phyloP scores from a whole-genome alignment of 768 basidiomycete species.

The Kwoniella sp. region DNA sequence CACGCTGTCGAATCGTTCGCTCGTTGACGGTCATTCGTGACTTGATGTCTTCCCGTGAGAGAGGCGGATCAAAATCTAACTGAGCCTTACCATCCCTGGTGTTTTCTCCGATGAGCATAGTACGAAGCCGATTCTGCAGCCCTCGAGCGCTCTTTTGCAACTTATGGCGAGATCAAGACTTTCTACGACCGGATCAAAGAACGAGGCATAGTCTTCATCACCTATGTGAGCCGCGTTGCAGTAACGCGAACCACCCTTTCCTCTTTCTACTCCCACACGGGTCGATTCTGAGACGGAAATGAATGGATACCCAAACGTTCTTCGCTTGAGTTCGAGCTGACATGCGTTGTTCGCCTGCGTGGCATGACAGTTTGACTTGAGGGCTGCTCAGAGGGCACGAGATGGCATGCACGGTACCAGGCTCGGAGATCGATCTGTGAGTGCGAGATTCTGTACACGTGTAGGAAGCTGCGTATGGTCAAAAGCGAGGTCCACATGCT shows the following conservation, averaged over 20 bases:
- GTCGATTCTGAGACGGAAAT: background rate
- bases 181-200: constrained; percentile 94
- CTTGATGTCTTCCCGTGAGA: no score
- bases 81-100: background rate
- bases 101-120: constrained; percentile 45
- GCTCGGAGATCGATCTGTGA: constrained; percentile 83
- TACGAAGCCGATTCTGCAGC: constrained; percentile 62
- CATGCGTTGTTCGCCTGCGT: no score
- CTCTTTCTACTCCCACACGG: no score
- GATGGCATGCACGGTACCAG: constrained; percentile 87
- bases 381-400: constrained; percentile 88
- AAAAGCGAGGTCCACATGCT: no score
- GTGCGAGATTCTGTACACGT: no score
- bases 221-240: constrained; percentile 73
- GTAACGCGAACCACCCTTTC: background rate
- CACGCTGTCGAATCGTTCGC: no score
- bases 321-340: background rate
- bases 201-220: constrained; percentile 98
- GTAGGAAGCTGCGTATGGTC: no score
- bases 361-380: constrained; percentile 81
- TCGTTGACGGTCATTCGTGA: no score
- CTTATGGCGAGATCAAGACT: constrained; percentile 92
- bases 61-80: no score
- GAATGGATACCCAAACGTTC: background rate
- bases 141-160: constrained; percentile 82